These are phyloP conservation scores for Aeminium ludgeri DNA, from an alignment of 495 filamentous ascomycete genomes.

Conservation along the genomic window DNA sequence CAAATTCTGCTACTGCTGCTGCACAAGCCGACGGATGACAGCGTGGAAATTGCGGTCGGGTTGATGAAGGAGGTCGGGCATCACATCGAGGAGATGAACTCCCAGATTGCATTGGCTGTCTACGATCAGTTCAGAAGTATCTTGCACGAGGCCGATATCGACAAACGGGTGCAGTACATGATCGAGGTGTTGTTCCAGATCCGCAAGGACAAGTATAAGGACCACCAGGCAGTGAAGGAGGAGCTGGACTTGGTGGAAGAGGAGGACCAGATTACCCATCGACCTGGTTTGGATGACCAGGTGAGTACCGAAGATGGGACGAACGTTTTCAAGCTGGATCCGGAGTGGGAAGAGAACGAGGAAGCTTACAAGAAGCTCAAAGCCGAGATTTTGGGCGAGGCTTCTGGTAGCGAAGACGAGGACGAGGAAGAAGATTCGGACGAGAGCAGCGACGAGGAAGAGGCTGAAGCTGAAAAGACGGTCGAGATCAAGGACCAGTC, in stretches of 20 bases:
- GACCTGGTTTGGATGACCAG: conserved; percentile 51
- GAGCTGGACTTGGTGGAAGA: conserved; percentile 93
- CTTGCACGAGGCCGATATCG: conserved; percentile 86
- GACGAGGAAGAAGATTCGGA: conserved; percentile 49
- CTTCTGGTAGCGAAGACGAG: conserved; percentile 53
- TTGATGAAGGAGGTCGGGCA: conserved; percentile 81
- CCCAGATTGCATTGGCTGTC: conserved; percentile 65
- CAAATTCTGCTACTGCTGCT: conserved; percentile 80
- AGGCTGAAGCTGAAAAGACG: conserved; percentile 51
- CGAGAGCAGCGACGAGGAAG: conserved; percentile 64
- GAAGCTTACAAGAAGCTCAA: conserved; percentile 75
- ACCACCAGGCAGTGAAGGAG: conserved; percentile 76
- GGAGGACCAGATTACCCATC: conserved; percentile 92
- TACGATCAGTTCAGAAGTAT: conserved; percentile 94
- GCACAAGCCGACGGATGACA: conserved; percentile 90
- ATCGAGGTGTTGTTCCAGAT: conserved; percentile 96
- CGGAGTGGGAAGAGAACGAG: conserved; percentile 81
- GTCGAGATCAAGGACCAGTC: conserved; percentile 96
- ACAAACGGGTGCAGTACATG: conserved; percentile 95
- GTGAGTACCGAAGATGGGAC: conserved; percentile 67
- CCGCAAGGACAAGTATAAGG: conserved; percentile 89
- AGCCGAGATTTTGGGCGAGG: conserved; percentile 88
- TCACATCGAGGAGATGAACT: conserved; percentile 86
- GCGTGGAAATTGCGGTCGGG: conserved; percentile 91
- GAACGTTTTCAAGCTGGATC: conserved; percentile 90